Evolutionary conservation across 768 basidiomycete genomes (phyloP), one percentile per base, ranked within the genome.

Genomic region (Psilocybe cyanescens): DNA sequence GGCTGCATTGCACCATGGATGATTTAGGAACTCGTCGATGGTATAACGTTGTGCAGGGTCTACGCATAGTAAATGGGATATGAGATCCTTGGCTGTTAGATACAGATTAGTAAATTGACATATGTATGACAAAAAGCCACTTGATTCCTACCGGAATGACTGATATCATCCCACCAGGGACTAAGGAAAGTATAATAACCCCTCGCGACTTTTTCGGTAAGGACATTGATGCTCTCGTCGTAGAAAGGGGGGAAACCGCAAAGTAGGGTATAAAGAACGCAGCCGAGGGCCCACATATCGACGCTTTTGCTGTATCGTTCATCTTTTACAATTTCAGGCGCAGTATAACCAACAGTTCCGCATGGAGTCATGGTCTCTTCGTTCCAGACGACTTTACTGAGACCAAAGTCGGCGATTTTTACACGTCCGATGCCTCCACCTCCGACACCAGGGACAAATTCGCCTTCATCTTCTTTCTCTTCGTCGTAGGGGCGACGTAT

Each of bases 281-380:
- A 99, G 44, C 97, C 97, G 39, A 99, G 79, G 2, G 97, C 97
- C 97, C 97, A 99, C 97, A 99, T 98, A 72, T 99, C 97, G 57
- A 99, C 97, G 69, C 92, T 94, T 76, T 95, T 96, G 73, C 88
- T 91, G 73, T 97, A 97, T 30, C 95, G 85, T 78, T 99, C 97
- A 71, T 99, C 97, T 77, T 98, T 99, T 68, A 99, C 97, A 63
- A 99, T 99, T 77, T 99, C 97, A 4, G 97, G 97, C 5, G 97
- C 97, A 2, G 97, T 99, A 76, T 99, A 99, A 19, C 97, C 97
- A 33, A 99, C 97, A 2, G 97, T 99, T n/a, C 97, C 97, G 70
- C 97, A 99, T 19, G 97, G 97, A 12, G 97, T 99, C 92, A 94
- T 96, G 5, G 97, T 99, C 72, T 98, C 90, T 71, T 99, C 97